Base-by-base conservation (phyloP, 139 green algal genomes). In the Tetradesmus lagerheimii region DNA sequence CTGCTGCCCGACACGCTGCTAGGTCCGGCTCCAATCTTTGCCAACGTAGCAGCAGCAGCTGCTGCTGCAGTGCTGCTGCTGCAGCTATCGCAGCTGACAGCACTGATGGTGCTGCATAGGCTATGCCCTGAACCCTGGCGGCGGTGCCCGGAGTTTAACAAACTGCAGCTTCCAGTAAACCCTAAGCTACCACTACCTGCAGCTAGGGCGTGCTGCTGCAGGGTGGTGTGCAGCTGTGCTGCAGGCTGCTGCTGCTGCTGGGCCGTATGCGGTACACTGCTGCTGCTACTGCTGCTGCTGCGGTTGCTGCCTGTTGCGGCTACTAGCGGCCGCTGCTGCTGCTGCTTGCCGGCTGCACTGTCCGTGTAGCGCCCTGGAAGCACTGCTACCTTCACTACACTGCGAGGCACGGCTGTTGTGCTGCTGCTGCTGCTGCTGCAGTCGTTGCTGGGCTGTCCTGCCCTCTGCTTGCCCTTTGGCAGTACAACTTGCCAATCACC, bases 71-170 rank as follows among this genome's bases (percentile, higher is more conserved):
- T 64, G 27, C 62, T 62, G 38, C 64, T 80, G 83, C 83, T 80
- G 62, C 41, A 67, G 64, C 64, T 88, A 1, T 88, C 83, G 34
- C 45, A 88, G 39, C 83, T 88, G 2, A 27, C 37, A 15, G 27
- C 31, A 34, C 83, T 88, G 25, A 80, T 16, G 0, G 83, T 80
- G n/a, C 83, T 88, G 64, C 83, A 88, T 8, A 88, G n/a, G 64
- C 83, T 88, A 53, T 88, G 83, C 47, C 47, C 71, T 31, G 83
- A 88, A 25, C 64, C 83, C 38, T 88, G 83, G 3, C 83, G 71
- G 11, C 83, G 35, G 64, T 88, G 83, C 3, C 38, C 23, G 16
- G 83, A 11, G 38, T 35, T 78, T 11, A 87, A 8, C 41, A 43
- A 25, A 50, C 47, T n/a, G n/a, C 43, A 76, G 31, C 39, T 27